These are phyloP conservation scores for Colletotrichum spinosum DNA, from an alignment of 2,329 filamentous ascomycete species.

Conservation along the genomic window DNA sequence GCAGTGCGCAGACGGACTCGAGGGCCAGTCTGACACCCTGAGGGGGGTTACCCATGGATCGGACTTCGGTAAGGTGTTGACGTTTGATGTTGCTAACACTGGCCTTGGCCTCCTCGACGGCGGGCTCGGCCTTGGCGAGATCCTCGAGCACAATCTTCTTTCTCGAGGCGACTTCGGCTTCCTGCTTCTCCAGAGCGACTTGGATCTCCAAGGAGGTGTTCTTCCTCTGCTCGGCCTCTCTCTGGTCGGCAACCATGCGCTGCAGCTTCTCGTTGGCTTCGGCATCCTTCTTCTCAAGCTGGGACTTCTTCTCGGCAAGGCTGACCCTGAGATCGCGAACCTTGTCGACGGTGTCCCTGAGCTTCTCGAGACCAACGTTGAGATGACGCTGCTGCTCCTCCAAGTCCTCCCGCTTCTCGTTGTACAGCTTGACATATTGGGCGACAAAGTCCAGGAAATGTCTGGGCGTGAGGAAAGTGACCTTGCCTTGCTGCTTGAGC, in stretches of 20 bases:
- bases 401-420: slow-evolving; percentile 97
- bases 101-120: slow-evolving; percentile 90
- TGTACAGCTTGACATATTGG: slow-evolving; percentile 97
- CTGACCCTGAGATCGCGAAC: slow-evolving; percentile 91
- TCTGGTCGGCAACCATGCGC: slow-evolving; percentile 96
- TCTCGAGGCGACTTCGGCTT: slow-evolving; percentile 85
- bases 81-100: slow-evolving; percentile 99
- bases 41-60: slow-evolving; percentile 95
- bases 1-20: slow-evolving; percentile 94
- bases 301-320: slow-evolving; percentile 92
- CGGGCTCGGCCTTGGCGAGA: slow-evolving; percentile 90
- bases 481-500: slow-evolving; percentile 89
- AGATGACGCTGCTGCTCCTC: slow-evolving; percentile 99
- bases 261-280: slow-evolving; percentile 98
- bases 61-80: slow-evolving; percentile 95
- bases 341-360: slow-evolving; percentile 96
- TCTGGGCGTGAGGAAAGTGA: slow-evolving; percentile 92
- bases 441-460: slow-evolving; percentile 99
- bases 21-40: slow-evolving; percentile 90
- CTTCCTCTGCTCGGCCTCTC: slow-evolving; percentile 92
- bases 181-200: slow-evolving; percentile 86
- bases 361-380: slow-evolving; percentile 97
- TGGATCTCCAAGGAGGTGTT: slow-evolving; percentile 90
- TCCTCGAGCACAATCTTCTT: slow-evolving; percentile 88
- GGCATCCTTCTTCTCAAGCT: slow-evolving; percentile 91